These are phyloP conservation scores for Xylaria curta DNA, from an alignment of 495 filamentous ascomycete genomes.

Conservation along the genomic window DNA sequence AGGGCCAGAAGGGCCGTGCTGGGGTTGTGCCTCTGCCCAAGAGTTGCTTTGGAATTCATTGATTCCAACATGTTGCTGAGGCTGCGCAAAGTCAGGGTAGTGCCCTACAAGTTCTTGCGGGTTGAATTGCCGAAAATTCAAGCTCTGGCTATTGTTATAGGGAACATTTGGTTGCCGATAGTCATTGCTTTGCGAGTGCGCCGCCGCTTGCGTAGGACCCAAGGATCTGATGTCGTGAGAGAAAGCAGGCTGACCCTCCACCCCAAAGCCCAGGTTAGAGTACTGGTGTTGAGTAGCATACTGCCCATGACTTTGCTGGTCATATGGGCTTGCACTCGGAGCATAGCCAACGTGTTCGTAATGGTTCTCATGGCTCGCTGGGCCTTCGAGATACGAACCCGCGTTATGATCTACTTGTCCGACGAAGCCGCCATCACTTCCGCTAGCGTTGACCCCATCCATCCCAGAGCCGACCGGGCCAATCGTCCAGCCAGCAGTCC, in stretches of 20 bases:
- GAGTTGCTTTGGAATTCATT: conserved; percentile 20
- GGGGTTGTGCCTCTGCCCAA: conserved; percentile 15
- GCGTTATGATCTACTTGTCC: conserved; percentile 15
- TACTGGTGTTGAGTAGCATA: conserved; percentile 11
- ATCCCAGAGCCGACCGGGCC: conserved; percentile 10
- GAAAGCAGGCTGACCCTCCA: not conserved
- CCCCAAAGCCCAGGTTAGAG: conserved; percentile 1
- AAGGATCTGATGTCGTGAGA: conserved; percentile 8
- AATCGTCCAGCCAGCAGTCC: conserved; percentile 18
- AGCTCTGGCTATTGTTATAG: conserved; percentile 9
- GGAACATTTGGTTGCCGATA: conserved; percentile 13
- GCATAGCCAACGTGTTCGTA: conserved; percentile 10
- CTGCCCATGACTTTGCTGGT: conserved; percentile 7
- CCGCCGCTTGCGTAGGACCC: conserved; percentile 2
- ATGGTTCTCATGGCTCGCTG: not conserved
- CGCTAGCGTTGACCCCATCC: not conserved
- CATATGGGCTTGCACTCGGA: conserved; percentile 3
- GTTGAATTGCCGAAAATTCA: conserved; percentile 13
- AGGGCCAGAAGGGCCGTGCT: conserved; percentile 4
- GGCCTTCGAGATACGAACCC: conserved; percentile 17
- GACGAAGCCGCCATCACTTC: conserved; percentile 11
- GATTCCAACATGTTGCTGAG: conserved; percentile 16
- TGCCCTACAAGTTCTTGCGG: conserved; percentile 4
- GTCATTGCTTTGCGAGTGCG: conserved; percentile 13
- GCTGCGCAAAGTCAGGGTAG: conserved; percentile 8